A percentile compares a stretch with the other conserved stretches of the same genome.
These are phyloP conservation scores for Backusella australiensis DNA, from an alignment of 192 early-diverging fungal species.

Conservation along the genomic window DNA sequence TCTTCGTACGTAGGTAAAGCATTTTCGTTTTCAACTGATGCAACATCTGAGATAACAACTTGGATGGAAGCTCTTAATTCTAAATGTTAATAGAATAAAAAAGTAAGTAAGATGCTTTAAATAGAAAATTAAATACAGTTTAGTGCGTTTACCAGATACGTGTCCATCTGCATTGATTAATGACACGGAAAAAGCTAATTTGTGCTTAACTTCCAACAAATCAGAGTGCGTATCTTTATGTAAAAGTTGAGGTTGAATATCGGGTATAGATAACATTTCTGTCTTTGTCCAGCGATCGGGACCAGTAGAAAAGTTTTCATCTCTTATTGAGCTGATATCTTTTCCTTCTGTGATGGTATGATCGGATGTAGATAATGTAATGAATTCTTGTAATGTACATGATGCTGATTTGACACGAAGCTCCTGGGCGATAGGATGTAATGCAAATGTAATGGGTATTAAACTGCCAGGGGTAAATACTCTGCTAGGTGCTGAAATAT, in stretches of 20 bases:
- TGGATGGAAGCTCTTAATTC: constrained; percentile 37
- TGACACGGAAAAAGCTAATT: constrained; percentile 34
- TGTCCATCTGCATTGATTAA: constrained; percentile 36
- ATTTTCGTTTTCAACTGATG: constrained; percentile 18
- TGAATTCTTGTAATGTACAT: constrained; percentile 57
- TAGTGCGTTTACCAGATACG: constrained; percentile 25
- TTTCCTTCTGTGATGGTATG: constrained; percentile 19
- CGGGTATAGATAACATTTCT: constrained; percentile 22
- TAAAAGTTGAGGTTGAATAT: not conserved
- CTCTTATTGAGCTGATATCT: constrained; percentile 9
- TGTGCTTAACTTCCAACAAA: constrained; percentile 35
- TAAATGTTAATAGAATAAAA: not conserved
- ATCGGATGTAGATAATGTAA: constrained; percentile 35
- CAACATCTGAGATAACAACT: constrained; percentile 29
- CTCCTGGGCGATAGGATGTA: constrained; percentile 50
- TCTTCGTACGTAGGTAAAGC: constrained; percentile 31
- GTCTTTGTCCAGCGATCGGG: constrained; percentile 22
- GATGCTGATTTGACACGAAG: constrained; percentile 43
- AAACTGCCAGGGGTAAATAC: constrained; percentile 45
- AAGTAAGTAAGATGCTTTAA: not conserved
- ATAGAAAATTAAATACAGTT: not conserved
- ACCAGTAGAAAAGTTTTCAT: constrained; percentile 3
- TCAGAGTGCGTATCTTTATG: constrained; percentile 31
- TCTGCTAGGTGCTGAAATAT: constrained; percentile 51
- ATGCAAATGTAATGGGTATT: constrained; percentile 48